Conservation (phyloP, 2,329 filamentous ascomycete genomes). For the Phaeoacremonium minimum region DNA sequence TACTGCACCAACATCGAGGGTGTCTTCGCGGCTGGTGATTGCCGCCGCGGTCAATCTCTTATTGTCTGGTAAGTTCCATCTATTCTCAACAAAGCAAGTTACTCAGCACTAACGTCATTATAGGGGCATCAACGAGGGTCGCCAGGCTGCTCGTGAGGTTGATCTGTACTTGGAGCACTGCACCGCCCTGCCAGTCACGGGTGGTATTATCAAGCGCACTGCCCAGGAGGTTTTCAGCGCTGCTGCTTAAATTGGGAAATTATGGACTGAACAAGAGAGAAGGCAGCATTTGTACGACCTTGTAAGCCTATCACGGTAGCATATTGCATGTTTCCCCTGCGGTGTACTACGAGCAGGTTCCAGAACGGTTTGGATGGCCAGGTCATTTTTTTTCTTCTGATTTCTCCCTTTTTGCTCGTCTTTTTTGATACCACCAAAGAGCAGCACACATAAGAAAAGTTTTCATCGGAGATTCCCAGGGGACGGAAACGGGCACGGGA, state of each 20-base stretch:
- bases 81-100: no score
- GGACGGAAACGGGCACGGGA: no score
- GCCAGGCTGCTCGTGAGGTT: conserved; percentile 87
- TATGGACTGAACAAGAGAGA: background rate
- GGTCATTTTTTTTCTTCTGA: no score
- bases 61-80: conserved; percentile 77
- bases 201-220: conserved; percentile 86
- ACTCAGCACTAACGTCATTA: no score
- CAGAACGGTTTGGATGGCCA: no score
- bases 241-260: conserved; percentile 11
- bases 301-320: no score
- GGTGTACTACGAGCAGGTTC: no score
- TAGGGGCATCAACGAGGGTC: conserved; percentile 95
- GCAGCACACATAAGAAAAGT: no score
- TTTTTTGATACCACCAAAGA: no score
- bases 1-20: conserved; percentile 86
- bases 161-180: conserved; percentile 80
- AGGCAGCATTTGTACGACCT: background rate
- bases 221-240: conserved; percentile 62
- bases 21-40: conserved; percentile 92
- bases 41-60: conserved; percentile 87
- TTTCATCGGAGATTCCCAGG: no score
- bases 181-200: conserved; percentile 81
- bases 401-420: no score
- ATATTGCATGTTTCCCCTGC: no score